Base-by-base conservation (phyloP, 768 basidiomycete genomes). In the Lactarius quietus region DNA sequence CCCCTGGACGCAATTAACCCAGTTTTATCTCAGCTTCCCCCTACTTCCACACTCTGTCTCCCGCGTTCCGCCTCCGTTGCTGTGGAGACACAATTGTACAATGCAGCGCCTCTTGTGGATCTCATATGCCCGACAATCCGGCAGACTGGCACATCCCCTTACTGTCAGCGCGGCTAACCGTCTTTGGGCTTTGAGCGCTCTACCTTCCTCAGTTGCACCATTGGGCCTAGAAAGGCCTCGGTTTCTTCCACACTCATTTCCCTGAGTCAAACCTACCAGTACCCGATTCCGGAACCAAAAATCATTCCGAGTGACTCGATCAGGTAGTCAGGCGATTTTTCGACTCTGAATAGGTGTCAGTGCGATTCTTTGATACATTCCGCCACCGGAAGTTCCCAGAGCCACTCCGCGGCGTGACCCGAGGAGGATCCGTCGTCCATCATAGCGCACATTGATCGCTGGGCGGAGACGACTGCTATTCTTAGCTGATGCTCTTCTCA, bases 141-240 rank as follows among this genome's bases (percentile, higher is more conserved):
- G 65, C 33, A 17, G 10, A 6, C 10, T 35, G 60, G 56, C 29
- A 57, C 60, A 52, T 65, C 60, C 60, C 56, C 48, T 66, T 57
- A 52, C 60, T 54, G 55, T 26, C 55, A 61, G 29, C 29, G 64
- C 64, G 55, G 52, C 63, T 64, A 64, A 64, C 63, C 63, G 53
- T 36, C 58, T 64, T n/a, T 64, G 59, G 63, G 63, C 33, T 55
- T 51, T 64, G 63, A 60, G 63, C 63, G 63, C 63, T n/a, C 63
- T 43, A 59, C n/a, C 52, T 59, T 43, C 58, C 31, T n/a, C 10
- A 53, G 33, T 54, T 56, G 51, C 23, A 29, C 35, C 33, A 43
- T 39, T 58, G 63, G 51, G 58, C 63, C 57, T 59, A 64, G 63
- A 55, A 64, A 64, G n/a, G 35, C 39, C 57, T 64, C 29, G 51